phyloP scores from a whole-genome alignment of 139 green algal genomes.

The Raphidocelis subcapitata region DNA sequence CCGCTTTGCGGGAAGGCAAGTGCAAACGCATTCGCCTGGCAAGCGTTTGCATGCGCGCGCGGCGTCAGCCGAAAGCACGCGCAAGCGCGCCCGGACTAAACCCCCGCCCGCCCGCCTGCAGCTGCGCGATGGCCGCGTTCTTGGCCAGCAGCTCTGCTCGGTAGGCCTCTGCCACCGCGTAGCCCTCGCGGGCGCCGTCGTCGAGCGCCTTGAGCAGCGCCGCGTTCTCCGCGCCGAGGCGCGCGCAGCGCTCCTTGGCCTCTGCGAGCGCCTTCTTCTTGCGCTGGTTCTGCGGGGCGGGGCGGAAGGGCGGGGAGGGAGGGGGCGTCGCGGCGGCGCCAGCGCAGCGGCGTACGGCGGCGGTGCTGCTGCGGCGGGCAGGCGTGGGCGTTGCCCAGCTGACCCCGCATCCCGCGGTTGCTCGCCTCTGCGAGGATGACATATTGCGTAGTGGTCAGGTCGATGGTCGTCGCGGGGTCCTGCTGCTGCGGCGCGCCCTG shows the following conservation, averaged over 20 bases:
- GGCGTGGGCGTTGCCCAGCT: not conserved
- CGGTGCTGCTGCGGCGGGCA: no score
- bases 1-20: not conserved
- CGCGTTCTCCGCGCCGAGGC: constrained; percentile 60
- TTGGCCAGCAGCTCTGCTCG: constrained; percentile 62
- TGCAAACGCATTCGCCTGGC: not conserved
- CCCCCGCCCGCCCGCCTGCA: constrained; percentile 31
- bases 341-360: no score
- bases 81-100: no score
- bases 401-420: not conserved
- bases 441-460: constrained; percentile 65
- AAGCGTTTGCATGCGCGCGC: not conserved
- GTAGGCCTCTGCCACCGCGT: constrained; percentile 70
- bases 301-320: not conserved
- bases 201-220: constrained; percentile 58
- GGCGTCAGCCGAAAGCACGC: no score
- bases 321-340: no score
- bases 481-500: no score
- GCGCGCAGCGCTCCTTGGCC: constrained; percentile 50
- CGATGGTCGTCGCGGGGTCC: constrained; percentile 12
- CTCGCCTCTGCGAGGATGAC: constrained; percentile 63
- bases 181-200: constrained; percentile 62
- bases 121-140: constrained; percentile 54
- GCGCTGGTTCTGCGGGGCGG: constrained; percentile 60
- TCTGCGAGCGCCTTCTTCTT: constrained; percentile 70